Conservation (phyloP, 2,329 filamentous ascomycete species). For the Aspergillus sp. region DNA sequence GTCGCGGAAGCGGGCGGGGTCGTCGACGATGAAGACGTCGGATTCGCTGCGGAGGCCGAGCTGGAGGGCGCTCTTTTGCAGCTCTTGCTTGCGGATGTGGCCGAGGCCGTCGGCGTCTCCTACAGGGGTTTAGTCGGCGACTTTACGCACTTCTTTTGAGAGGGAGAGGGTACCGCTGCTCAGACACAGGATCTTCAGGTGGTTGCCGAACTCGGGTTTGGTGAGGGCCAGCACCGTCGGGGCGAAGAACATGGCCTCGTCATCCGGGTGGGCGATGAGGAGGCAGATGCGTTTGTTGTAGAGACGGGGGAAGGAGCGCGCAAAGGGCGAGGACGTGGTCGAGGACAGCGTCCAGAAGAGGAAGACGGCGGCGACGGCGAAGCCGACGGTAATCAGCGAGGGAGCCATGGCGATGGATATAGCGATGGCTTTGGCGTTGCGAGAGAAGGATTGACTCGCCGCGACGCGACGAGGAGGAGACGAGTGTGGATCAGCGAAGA, state of each 20-base stretch:
- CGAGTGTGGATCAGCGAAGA: neutral
- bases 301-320: slow-evolving; percentile 57
- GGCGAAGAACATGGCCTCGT: slow-evolving; percentile 99
- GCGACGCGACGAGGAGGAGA: neutral
- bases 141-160: no score
- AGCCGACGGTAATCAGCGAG: slow-evolving; percentile 27
- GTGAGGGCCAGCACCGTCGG: slow-evolving; percentile 85
- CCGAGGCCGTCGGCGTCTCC: slow-evolving; percentile 87
- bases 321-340: slow-evolving; percentile 39
- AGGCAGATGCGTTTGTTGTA: slow-evolving; percentile 84
- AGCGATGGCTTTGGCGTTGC: neutral
- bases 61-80: slow-evolving; percentile 73
- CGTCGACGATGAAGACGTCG: slow-evolving; percentile 83
- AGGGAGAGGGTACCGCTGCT: slow-evolving; percentile 65
- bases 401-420: slow-evolving; percentile 14
- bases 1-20: slow-evolving; percentile 75
- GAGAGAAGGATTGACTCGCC: neutral
- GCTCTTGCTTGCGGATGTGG: slow-evolving; percentile 75
- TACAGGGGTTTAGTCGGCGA: slow-evolving; percentile 30
- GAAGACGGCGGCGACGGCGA: slow-evolving; percentile 42
- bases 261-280: slow-evolving; percentile 94
- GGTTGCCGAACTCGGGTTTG: slow-evolving; percentile 75
- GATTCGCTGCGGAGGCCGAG: slow-evolving; percentile 73
- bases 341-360: slow-evolving; percentile 44
- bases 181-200: slow-evolving; percentile 90